Evolutionary conservation across 768 basidiomycete genomes (phyloP).

Genomic region (Serendipita sp.): DNA sequence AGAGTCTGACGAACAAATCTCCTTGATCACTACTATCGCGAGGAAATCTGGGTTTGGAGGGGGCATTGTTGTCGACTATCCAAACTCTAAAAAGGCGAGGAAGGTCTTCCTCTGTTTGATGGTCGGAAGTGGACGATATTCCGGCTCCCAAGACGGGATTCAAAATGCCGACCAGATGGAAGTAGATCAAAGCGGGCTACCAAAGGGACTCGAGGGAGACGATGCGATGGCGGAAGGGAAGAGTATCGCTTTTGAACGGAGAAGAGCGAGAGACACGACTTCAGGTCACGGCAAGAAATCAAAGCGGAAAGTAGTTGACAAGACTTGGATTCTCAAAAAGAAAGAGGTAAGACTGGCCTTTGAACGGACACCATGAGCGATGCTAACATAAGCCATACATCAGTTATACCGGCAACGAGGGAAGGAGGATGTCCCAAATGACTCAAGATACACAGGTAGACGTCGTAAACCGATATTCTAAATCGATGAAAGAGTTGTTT

Average conservation of each 20-base stretch:
- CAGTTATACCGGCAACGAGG: slow-evolving; percentile 73
- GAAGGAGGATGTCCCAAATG: slow-evolving; percentile 66
- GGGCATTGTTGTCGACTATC: slow-evolving; percentile 91
- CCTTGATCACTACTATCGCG: slow-evolving; percentile 81
- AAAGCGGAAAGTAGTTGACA: slow-evolving; percentile 44
- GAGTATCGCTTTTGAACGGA: slow-evolving; percentile 55
- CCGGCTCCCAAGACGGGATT: slow-evolving; percentile 16
- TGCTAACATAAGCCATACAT: slow-evolving; percentile 5
- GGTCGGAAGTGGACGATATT: slow-evolving; percentile 34
- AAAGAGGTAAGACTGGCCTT: slow-evolving; percentile 52
- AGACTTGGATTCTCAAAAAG: slow-evolving; percentile 90
- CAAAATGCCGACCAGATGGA: slow-evolving; percentile 30
- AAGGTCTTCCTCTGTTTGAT: slow-evolving; percentile 91
- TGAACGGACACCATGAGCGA: background rate
- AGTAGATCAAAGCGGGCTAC: slow-evolving; percentile 35
- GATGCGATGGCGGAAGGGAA: slow-evolving; percentile 33
- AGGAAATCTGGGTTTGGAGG: slow-evolving; percentile 94
- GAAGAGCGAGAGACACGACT: slow-evolving; percentile 48
- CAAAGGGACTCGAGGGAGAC: slow-evolving; percentile 59
- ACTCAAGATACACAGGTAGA: slow-evolving; percentile 85
- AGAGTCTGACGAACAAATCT: slow-evolving; percentile 90
- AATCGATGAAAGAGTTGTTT: slow-evolving; percentile 9
- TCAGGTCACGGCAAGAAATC: slow-evolving; percentile 49
- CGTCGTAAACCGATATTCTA: slow-evolving; percentile 69
- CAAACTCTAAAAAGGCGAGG: slow-evolving; percentile 86